Evolutionary conservation across 495 filamentous ascomycete genomes (phyloP), one percentile per base, ranked within the genome.

Genomic region (Xylaria telfairii): DNA sequence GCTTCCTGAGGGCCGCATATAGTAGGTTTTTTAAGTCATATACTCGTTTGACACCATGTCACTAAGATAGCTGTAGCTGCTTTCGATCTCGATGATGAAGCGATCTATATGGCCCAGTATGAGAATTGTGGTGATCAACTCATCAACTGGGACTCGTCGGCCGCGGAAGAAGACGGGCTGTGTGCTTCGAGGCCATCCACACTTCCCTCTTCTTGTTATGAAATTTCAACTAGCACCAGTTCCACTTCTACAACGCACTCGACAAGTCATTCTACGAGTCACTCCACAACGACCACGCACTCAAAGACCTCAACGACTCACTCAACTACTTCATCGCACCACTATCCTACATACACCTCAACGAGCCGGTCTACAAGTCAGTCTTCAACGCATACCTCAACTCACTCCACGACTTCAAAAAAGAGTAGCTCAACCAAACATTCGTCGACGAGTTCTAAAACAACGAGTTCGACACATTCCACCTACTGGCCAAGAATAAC

Each of bases 71-170:
- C 17, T 21, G 19, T 28, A 71, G 69, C 56, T 32, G 62, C 51
- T 3, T 71, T 67, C 24, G 69, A 71, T 13, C 6, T 61, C 42
- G 69, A 71, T 39, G 41, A 61, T 0, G 32, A 71, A 13, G 17
- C 53, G 30, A 71, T 71, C 8, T 71, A 62, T 12, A 71, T 71
- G 63, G 69, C 69, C 12, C 69, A 71, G 39, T 71, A 71, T 41
- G 62, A 67, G 53, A 66, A 71, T 46, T 71, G 69, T 28, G 69
- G 69, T 15, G 53, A 71, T 54, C 7, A 53, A n/a, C 1, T 62
- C 9, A 24, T 71, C 30, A 32, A 53, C 6, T 71, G 69, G 69
- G 63, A 71, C 30, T 15, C 41, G 15, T 49, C 41, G 2, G 39
- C 37, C 8, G 9, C 49, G 21, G 24, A 65, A n/a, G 44, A 59